phyloP scores from a whole-genome alignment of 108 stramenopile genomes.

The Seminavis robusta region DNA sequence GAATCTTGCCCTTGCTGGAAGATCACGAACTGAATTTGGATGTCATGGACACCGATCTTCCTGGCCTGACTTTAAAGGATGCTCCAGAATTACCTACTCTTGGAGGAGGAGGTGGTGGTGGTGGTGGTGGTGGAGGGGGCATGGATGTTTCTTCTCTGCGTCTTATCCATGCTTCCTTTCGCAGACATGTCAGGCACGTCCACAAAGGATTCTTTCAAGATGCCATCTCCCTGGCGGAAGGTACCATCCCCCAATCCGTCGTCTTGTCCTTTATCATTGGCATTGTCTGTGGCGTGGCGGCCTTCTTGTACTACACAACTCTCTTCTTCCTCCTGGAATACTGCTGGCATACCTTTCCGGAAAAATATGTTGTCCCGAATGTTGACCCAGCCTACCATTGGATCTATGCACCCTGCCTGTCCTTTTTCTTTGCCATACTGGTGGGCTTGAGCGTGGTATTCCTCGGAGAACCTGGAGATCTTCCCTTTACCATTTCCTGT shows the following conservation, averaged over 20 bases:
- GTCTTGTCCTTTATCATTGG: conserved; percentile 51
- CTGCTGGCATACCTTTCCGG: conserved; percentile 45
- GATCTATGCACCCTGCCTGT: conserved; percentile 51
- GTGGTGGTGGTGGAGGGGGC: too few species aligned
- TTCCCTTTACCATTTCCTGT: conserved; percentile 54
- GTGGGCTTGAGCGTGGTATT: conserved; percentile 52
- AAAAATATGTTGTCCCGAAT: conserved; percentile 26
- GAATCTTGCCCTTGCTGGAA: too few species aligned
- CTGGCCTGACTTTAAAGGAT: too few species aligned
- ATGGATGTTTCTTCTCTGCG: too few species aligned
- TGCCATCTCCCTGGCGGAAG: conserved; percentile 40
- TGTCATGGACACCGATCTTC: too few species aligned
- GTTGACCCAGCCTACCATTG: conserved; percentile 24
- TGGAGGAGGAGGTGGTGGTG: too few species aligned
- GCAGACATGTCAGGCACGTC: too few species aligned
- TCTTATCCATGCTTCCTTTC: too few species aligned
- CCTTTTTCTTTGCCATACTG: conserved; percentile 19
- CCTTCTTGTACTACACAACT: conserved; percentile 46
- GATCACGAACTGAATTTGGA: too few species aligned
- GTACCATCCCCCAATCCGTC: conserved; percentile 57
- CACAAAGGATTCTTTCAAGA: conserved; percentile 44
- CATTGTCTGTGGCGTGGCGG: conserved; percentile 55
- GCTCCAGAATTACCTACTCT: too few species aligned
- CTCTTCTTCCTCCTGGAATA: conserved; percentile 35
- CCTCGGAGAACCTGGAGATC: conserved; percentile 67